Evolutionary conservation across 768 basidiomycete genomes (phyloP).

Genomic region (Termitomyces sp.): DNA sequence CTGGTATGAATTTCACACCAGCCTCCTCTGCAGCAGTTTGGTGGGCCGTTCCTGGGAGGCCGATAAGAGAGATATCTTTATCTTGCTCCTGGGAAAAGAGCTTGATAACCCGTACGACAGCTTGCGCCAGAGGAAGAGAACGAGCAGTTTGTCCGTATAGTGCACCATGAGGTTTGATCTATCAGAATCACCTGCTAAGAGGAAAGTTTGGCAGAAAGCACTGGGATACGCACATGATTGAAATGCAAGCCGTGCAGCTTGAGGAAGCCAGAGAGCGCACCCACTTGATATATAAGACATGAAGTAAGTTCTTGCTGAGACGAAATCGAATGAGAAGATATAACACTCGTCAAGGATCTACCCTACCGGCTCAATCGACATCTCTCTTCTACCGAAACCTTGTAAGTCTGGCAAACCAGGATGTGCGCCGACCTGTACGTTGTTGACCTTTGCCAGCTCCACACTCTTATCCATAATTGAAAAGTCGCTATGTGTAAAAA

Average conservation of each 20-base stretch:
- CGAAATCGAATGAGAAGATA: background rate
- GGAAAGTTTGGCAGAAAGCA: background rate
- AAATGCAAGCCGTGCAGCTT: conserved; percentile 43
- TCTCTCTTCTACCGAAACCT: conserved; percentile 62
- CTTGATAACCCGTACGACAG: conserved; percentile 47
- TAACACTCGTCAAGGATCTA: background rate
- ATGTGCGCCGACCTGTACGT: conserved; percentile 60
- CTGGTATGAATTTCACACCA: conserved; percentile 58
- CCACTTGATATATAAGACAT: conserved; percentile 63
- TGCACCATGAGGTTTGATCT: conserved; percentile 61
- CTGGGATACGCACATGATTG: conserved; percentile 41
- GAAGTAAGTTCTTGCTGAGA: conserved; percentile 46
- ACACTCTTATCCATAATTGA: conserved; percentile 63
- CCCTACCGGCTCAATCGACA: conserved; percentile 21
- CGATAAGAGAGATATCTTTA: conserved; percentile 47
- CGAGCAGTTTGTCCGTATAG: conserved; percentile 56
- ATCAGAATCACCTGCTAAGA: background rate
- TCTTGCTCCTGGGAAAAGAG: conserved; percentile 32
- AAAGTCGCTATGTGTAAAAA: conserved; percentile 38
- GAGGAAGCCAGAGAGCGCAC: conserved; percentile 58
- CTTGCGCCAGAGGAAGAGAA: conserved; percentile 48
- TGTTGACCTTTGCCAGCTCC: conserved; percentile 45
- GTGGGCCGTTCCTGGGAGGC: conserved; percentile 59
- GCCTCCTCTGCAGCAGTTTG: conserved; percentile 48
- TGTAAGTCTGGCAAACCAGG: conserved; percentile 60